A percentile compares a stretch with the other conserved stretches of the same genome.
Evolutionary conservation across 305 asterid species (phyloP).

Genomic region (Fraxinus angustifolia): DNA sequence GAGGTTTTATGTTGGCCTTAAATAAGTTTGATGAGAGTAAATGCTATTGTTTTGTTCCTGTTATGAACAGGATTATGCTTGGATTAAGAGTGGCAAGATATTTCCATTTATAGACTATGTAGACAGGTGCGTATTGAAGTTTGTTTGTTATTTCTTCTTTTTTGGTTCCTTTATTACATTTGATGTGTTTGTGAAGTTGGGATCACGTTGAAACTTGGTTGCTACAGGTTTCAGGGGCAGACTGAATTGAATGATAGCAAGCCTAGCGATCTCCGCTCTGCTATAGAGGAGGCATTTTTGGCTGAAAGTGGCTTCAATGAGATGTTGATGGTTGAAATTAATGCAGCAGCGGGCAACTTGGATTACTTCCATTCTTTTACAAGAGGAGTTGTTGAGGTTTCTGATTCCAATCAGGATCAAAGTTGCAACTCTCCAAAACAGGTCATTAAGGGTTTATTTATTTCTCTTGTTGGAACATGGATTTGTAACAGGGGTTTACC

Average conservation of each 20-base stretch:
- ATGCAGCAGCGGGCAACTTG: conserved; percentile 82
- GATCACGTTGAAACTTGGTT: conserved; percentile 21
- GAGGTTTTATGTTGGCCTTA: conserved; percentile 17
- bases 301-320: conserved; percentile 83
- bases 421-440: conserved; percentile 51
- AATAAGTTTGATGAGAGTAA: conserved; percentile 1
- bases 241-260: conserved; percentile 74
- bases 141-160: background rate
- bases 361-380: conserved; percentile 68
- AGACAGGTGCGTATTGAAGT: conserved; percentile 60
- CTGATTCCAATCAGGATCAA: conserved; percentile 57
- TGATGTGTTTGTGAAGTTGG: conserved; percentile 11
- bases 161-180: conserved; percentile 7
- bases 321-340: conserved; percentile 86
- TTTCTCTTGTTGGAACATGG: conserved; percentile 9
- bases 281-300: conserved; percentile 91
- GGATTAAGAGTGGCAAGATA: conserved; percentile 84
- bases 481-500: background rate
- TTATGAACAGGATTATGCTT: conserved; percentile 84
- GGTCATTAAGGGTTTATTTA: conserved; percentile 32
- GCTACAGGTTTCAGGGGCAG: conserved; percentile 91
- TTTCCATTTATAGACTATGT: conserved; percentile 85
- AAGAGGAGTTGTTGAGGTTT: conserved; percentile 60
- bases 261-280: conserved; percentile 74
- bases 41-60: conserved; percentile 20